Evolutionary conservation across 495 filamentous ascomycete genomes (phyloP).

Genomic region (Daldinia vernicosa): DNA sequence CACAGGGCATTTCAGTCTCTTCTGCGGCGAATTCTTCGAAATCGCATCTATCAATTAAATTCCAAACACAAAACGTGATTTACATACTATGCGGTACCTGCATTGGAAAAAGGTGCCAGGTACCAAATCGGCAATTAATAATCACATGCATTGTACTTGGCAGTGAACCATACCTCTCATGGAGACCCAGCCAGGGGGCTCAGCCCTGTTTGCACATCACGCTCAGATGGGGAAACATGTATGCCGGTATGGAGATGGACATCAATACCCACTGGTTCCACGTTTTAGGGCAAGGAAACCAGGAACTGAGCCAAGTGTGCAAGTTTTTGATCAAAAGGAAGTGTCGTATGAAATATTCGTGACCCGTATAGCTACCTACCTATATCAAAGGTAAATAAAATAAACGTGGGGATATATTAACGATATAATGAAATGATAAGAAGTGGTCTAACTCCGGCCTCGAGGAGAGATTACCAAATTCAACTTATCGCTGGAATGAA

Average conservation of each 20-base stretch:
- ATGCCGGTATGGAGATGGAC: constrained; percentile 1
- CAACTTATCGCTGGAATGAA: no score
- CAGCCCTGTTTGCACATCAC: constrained; percentile 6
- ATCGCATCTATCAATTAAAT: neutral
- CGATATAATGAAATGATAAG: neutral
- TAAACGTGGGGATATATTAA: neutral
- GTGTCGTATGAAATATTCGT: neutral
- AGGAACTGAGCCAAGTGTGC: constrained; percentile 4
- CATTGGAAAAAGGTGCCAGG: neutral
- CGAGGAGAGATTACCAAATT: no score
- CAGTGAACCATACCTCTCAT: neutral
- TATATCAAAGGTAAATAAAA: neutral
- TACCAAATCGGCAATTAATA: neutral
- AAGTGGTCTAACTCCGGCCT: neutral
- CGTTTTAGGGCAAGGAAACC: constrained; percentile 15
- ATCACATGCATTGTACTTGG: neutral
- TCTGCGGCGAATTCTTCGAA: neutral
- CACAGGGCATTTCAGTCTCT: neutral
- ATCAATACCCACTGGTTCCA: constrained; percentile 22
- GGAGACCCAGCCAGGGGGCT: constrained; percentile 5
- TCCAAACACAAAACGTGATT: neutral
- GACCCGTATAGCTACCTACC: neutral
- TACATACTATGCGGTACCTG: neutral
- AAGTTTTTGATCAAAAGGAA: neutral
- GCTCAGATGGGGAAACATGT: constrained; percentile 31